Conservation (phyloP, 2,329 filamentous ascomycete species). For the Bipolaris gigantea region DNA sequence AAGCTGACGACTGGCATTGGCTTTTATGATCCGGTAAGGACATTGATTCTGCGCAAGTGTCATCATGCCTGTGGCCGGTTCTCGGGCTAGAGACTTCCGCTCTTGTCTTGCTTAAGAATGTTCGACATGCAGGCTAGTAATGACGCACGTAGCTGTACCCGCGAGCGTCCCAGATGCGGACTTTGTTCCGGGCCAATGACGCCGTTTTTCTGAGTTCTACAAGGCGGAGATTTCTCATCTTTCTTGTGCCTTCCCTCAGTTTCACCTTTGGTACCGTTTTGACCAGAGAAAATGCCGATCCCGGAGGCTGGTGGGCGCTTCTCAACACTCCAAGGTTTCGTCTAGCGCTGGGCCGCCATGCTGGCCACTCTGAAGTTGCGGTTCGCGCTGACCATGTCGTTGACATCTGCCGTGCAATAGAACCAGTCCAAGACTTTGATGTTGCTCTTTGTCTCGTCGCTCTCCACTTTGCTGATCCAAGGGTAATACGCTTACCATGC, state of each 20-base stretch:
- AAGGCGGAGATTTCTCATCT: slow-evolving; percentile 1
- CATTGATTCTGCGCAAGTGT: not conserved
- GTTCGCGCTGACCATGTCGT: slow-evolving; percentile 6
- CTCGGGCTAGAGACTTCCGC: slow-evolving; percentile 23
- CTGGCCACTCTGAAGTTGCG: slow-evolving; percentile 5
- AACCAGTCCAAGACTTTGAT: slow-evolving; percentile 5
- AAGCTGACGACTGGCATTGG: not conserved
- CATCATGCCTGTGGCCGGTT: slow-evolving; percentile 19
- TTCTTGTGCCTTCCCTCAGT: not conserved
- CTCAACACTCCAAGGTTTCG: slow-evolving; percentile 14
- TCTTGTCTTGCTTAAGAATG: slow-evolving; percentile 27
- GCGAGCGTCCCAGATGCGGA: slow-evolving; percentile 24
- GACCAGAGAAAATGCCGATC: not conserved
- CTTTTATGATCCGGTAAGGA: not conserved
- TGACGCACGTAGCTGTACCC: slow-evolving; percentile 33
- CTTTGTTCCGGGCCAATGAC: slow-evolving; percentile 27
- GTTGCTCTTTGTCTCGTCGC: slow-evolving; percentile 17
- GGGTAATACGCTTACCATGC: slow-evolving; percentile 17
- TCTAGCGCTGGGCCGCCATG: slow-evolving; percentile 10
- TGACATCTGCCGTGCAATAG: slow-evolving; percentile 1
- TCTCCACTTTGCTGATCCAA: slow-evolving; percentile 20
- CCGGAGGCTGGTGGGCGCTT: not conserved
- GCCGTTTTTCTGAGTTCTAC: slow-evolving; percentile 14
- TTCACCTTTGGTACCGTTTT: not conserved
- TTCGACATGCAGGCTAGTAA: slow-evolving; percentile 28